Evolutionary conservation across 495 filamentous ascomycete species (phyloP), one percentile per base, ranked within the genome.

Genomic region (Penicillium psychrofluorescens): DNA sequence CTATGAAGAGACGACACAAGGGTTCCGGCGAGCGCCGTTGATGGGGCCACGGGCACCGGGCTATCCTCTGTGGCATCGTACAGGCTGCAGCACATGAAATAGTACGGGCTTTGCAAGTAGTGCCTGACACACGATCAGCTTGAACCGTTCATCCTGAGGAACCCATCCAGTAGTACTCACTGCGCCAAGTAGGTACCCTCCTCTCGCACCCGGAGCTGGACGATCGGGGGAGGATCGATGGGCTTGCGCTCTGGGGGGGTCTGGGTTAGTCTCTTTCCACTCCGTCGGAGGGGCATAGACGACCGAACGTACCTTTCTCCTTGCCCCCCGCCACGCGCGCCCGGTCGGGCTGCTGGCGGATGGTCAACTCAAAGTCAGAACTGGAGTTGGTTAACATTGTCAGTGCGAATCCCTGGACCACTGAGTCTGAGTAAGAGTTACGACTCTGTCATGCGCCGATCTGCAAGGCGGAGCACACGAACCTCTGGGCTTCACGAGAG

Each of bases 211-310:
- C 77, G 76, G 33, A 97, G 72, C 67, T 95, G 87, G 28, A 96
- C 75, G 57, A 96, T 88, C 41, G 92, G 92, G 16, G 91, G 92
- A 37, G 92, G 92, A 59, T 98, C 92, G 57, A 98, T 82, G 3
- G 92, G 89, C 64, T 95, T 95, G 51, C 92, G 84, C 53, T 89
- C 92, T 95, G 3, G 22, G 22, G 22, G 22, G 22, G 22, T 22
- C 22, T 22, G 22, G 22, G 22, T 22, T 22, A 34, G 32, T 34
- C n/a, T 34, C n/a, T n/a, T n/a, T n/a, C n/a, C n/a, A n/a, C 32
- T 12, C 10, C 32, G n/a, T 34, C 32, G 32, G 32, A 34, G 32
- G 32, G 32, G 9, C 32, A 34, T 0, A 30, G 40, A 38, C 12
- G 31, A 14, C n/a, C 34, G 29, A 12, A 56, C 65, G 35, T 61